Base-by-base conservation (phyloP, 257 asterid species). In the Ophiorrhiza pumila region DNA sequence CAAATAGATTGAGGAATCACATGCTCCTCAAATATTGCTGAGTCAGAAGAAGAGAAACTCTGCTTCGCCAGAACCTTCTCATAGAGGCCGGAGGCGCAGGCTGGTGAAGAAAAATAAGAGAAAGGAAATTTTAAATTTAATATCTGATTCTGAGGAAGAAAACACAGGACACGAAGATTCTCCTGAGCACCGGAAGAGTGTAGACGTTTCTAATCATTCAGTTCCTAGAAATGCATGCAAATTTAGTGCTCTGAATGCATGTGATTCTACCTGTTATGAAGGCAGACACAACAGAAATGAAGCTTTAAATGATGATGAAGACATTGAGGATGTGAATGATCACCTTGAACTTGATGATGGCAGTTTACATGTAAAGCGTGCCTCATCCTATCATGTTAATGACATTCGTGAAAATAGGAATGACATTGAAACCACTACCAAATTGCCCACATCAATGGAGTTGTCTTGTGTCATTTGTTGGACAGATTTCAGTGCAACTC, bases 401-500 rank as follows among this genome's bases (percentile, higher is more conserved):
- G 70, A 59, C 65, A 76, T 55, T 65, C 56, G 60, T 69, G 71
- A 68, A 72, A 84, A 81, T 76, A 68, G 72, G 35, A 61, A 76
- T 73, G 80, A 61, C 57, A 65, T 27, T 59, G 87, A 74, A 74
- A 72, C 22, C 49, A 17, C 61, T 67, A 66, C 65, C 39, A 49
- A 34, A 68, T 78, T 60, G 41, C 79, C 93, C 60, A 69, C 68
- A 58, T 69, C 90, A 66, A 68, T 71, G 27, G 85, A 85, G 74
- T 76, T 87, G 76, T 94, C 99, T 45, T 95, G 98, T 76, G 96
- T 87, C 73, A 95, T 95, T 71, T 95, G 99, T 77, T 88, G 89
- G 93, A 90, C 95, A 31, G 91, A 86, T 52, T 92, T 88, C 85
- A 87, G 94, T 83, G 73, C 92, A 71, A 84, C 89, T 49, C 83